phyloP scores from a whole-genome alignment of 805 yeast species.

The Grigorovia jiainica region DNA sequence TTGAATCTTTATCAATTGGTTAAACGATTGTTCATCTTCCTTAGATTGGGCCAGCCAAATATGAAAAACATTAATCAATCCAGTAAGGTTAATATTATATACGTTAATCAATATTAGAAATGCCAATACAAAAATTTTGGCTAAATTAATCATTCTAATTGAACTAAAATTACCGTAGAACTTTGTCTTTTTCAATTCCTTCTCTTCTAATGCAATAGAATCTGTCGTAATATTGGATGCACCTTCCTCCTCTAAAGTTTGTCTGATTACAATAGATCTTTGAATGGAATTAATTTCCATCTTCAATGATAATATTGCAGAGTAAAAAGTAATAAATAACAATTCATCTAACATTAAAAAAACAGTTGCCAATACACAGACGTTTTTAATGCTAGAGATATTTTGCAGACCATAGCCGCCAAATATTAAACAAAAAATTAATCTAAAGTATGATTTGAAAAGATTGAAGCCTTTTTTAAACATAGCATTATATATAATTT shows the following conservation, averaged over 20 bases:
- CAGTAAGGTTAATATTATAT: slow-evolving; percentile 61
- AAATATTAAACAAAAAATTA: slow-evolving; percentile 54
- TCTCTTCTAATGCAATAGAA: slow-evolving; percentile 11
- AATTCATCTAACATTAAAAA: slow-evolving; percentile 63
- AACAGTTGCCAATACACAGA: slow-evolving; percentile 64
- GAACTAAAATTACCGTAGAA: slow-evolving; percentile 10
- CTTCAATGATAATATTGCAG: slow-evolving; percentile 77
- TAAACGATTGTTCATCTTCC: slow-evolving; percentile 21
- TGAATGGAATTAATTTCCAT: slow-evolving; percentile 82
- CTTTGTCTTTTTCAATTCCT: slow-evolving; percentile 44
- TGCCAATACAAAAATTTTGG: slow-evolving; percentile 49
- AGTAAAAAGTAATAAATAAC: slow-evolving; percentile 68
- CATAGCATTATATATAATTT: slow-evolving; percentile 29
- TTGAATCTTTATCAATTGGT: slow-evolving; percentile 26
- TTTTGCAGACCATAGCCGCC: slow-evolving; percentile 53
- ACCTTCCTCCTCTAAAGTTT: slow-evolving; percentile 89
- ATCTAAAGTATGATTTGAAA: slow-evolving; percentile 65
- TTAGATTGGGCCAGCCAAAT: slow-evolving; percentile 1
- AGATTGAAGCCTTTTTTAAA: slow-evolving; percentile 27
- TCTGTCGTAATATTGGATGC: slow-evolving; percentile 34
- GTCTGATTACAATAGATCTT: slow-evolving; percentile 64
- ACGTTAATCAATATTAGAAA: slow-evolving; percentile 54
- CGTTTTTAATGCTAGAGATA: slow-evolving; percentile 65
- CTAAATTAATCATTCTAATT: slow-evolving; percentile 32
- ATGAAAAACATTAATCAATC: slow-evolving; percentile 29